phyloP scores from a whole-genome alignment of 108 stramenopile genomes.

The Heterococcus sp. region DNA sequence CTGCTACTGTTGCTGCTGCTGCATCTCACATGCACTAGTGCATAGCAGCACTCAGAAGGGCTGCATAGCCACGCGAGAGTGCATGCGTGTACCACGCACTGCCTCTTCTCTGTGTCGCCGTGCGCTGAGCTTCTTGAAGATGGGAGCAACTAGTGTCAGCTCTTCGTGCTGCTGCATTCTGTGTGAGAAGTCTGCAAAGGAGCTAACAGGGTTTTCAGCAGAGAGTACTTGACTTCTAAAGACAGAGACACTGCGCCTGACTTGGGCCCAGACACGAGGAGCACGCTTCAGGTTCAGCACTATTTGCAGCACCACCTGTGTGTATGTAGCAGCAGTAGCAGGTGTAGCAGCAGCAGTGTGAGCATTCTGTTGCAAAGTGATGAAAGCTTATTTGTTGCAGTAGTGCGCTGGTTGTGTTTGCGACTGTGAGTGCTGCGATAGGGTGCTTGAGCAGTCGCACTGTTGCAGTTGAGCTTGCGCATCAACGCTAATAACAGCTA shows the following conservation, averaged over 20 bases:
- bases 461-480: too few relatives aligned
- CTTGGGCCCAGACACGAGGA: not conserved
- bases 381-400: too few relatives aligned
- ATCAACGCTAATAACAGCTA: too few relatives aligned
- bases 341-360: too few relatives aligned
- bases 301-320: not conserved
- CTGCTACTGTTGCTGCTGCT: too few relatives aligned
- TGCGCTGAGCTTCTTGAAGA: not conserved
- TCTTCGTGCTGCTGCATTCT: not conserved
- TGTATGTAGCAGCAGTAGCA: too few relatives aligned
- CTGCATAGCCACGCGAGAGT: not conserved
- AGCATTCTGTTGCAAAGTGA: too few relatives aligned
- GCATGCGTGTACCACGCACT: not conserved
- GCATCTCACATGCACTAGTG: too few relatives aligned
- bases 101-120: not conserved
- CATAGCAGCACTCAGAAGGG: not conserved
- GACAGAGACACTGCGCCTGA: not conserved
- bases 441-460: too few relatives aligned
- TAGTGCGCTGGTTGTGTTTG: too few relatives aligned
- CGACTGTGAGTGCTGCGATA: too few relatives aligned
- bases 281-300: not conserved
- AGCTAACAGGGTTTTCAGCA: not conserved
- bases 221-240: not conserved
- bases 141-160: not conserved
- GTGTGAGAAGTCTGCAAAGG: not conserved